Evolutionary conservation across 345 rosid species (phyloP), one percentile per base, ranked within the genome.

Genomic region (Nasturtium officinale): DNA sequence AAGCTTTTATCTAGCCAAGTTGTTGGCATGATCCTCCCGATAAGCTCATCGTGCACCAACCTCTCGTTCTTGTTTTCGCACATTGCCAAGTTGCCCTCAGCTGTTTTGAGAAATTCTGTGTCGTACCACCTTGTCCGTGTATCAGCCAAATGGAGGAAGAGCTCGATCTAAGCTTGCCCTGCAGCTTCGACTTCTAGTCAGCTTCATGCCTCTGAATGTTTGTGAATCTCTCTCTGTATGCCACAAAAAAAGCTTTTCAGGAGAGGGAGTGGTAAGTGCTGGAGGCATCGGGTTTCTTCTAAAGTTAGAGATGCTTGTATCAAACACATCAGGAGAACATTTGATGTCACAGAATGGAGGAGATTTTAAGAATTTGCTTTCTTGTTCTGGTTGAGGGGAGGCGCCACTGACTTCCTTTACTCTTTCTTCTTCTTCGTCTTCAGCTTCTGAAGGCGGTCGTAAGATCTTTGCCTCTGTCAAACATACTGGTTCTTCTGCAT

Each of bases 141-240:
- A 61, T 66, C 71, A 29, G 50, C 76, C 76, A 78, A 53, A 54
- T 21, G 2, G 64, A 55, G 18, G 85, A 68, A 60, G 62, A 73
- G 60, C 48, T 77, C 6, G 68, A 67, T 60, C 51, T 7, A 90
- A 58, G 69, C 81, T 84, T 37, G 87, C 88, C 72, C 80, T 78
- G 79, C 89, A 88, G 76, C 98, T 92, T 77, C 65, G 89, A 79
- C 96, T 92, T 66, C 85, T 85, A 11, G 43, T 47, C 60, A 90
- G 77, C 69, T 78, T 82, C 77, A 79, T 79, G 78, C 81, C 83
- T 66, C 70, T 60, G 26, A 78, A 67, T 25, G 69, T 71, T 50
- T 67, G 70, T 20, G 80, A 48, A 55, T 79, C 85, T 74, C 81
- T 83, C 62, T 80, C 85, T 38, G 35, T 61, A 51, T 50, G 55